Base-by-base conservation (phyloP, 345 rosid genomes). In the Ceriops tagal region DNA sequence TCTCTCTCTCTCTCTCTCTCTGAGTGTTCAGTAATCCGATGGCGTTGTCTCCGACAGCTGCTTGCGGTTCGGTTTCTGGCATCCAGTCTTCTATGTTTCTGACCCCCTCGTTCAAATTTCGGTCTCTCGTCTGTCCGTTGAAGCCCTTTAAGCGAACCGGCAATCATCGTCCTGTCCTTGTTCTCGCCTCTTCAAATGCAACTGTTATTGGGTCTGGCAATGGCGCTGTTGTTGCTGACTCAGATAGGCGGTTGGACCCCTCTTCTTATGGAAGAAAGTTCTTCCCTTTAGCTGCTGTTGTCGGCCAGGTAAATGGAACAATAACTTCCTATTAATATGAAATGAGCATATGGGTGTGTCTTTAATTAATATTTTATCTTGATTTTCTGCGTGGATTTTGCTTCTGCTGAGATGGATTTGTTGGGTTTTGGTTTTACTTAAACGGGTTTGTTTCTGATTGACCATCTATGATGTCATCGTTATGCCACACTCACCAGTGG, bases 211-310 rank as follows among this genome's bases (percentile, higher is more conserved):
- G 83, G 27, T 81, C 90, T 20, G 72, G 82, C 3, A 85, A 89
- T 62, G 97, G 95, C 30, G 83, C 87, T 53, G 72, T 56, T 53
- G 53, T 73, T 62, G 30, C 77, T 20, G 5, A 65, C 26, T 57
- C 77, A 3, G 57, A 64, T 27, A 72, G 58, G 32, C 67, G 74
- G 62, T 72, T 16, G 31, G 83, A 79, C 2, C 75, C 53, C 26
- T 30, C 80, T 61, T 75, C 85, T 58, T 89, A 83, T 61, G 97
- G 98, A 19, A 71, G 97, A 30, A 89, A 73, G 82, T 88, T 58
- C 84, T 93, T 93, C 76, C 97, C 97, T 62, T 65, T 93, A 26
- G 98, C 97, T 58, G 98, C 97, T 34, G 96, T 93, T 7, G 95
- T 93, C 69, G 95, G 97, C 52, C 98, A 93, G 89, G 97, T 93